These are phyloP conservation scores for Flammula alnicola DNA, from an alignment of 1,284 basidiomycete genomes.

Conservation along the genomic window DNA sequence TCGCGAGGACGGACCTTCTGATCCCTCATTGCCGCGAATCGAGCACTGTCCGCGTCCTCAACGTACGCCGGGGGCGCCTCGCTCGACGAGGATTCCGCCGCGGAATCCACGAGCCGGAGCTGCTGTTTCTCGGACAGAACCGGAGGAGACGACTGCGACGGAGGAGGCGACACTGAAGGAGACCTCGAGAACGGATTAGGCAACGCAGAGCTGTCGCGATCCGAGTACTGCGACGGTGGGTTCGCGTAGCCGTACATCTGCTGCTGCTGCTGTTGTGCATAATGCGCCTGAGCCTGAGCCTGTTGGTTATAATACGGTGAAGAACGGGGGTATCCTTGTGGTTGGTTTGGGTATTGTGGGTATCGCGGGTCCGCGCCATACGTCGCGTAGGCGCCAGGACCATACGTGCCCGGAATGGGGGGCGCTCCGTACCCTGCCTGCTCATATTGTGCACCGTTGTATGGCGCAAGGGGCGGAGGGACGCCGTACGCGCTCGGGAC, in stretches of 20 bases:
- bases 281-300: neutral
- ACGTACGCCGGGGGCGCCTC: constrained; percentile 24
- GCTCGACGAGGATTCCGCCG: constrained; percentile 2
- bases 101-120: neutral
- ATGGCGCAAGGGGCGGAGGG: constrained; percentile 16
- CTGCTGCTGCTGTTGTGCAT: constrained; percentile 6
- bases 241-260: constrained; percentile 10
- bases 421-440: constrained; percentile 26
- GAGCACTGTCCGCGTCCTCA: constrained; percentile 8
- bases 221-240: neutral
- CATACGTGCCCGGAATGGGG: constrained; percentile 24
- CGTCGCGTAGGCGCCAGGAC: constrained; percentile 24
- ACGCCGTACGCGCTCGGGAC: constrained; percentile 19
- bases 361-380: constrained; percentile 20
- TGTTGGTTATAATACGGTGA: constrained; percentile 10
- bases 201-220: constrained; percentile 1
- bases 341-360: constrained; percentile 19
- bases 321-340: constrained; percentile 17
- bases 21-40: neutral
- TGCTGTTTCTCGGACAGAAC: neutral
- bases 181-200: constrained; percentile 11
- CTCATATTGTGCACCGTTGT: constrained; percentile 23
- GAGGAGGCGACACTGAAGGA: constrained; percentile 4
- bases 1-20: constrained; percentile 2
- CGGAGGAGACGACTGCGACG: neutral